These are phyloP conservation scores for Trichoderma virens DNA, from an alignment of 495 filamentous ascomycete species.

Conservation along the genomic window DNA sequence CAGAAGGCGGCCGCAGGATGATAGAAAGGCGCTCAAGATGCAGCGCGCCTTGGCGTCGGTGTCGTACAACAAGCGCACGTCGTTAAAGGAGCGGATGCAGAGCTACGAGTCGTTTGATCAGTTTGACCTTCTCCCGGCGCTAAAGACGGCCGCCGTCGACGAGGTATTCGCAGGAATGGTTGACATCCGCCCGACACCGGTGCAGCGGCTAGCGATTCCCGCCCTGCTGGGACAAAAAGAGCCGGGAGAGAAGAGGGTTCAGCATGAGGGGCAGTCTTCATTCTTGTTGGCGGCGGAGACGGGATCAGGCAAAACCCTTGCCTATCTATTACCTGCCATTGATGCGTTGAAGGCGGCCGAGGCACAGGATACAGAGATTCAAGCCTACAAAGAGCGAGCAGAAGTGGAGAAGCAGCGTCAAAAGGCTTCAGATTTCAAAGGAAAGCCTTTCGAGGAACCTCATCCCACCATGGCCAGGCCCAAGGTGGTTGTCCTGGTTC, in stretches of 20 bases:
- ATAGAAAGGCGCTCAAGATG: slow-evolving; percentile 87
- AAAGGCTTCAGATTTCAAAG: slow-evolving; percentile 37
- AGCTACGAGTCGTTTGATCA: slow-evolving; percentile 69
- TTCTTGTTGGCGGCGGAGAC: slow-evolving; percentile 93
- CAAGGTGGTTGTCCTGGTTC: slow-evolving; percentile 78
- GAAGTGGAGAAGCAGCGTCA: slow-evolving; percentile 41
- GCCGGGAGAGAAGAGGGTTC: slow-evolving; percentile 45
- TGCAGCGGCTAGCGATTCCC: slow-evolving; percentile 84
- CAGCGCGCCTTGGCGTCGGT: slow-evolving; percentile 67
- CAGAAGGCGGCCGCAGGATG: slow-evolving; percentile 28
- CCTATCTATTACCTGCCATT: slow-evolving; percentile 76
- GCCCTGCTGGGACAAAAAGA: slow-evolving; percentile 47
- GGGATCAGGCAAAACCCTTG: slow-evolving; percentile 91
- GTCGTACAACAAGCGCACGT: slow-evolving; percentile 60
- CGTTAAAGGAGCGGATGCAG: slow-evolving; percentile 61
- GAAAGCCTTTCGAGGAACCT: slow-evolving; percentile 52
- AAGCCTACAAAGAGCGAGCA: slow-evolving; percentile 41
- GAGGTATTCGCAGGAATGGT: slow-evolving; percentile 65
- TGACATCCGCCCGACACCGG: slow-evolving; percentile 71
- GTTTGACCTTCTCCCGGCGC: slow-evolving; percentile 61
- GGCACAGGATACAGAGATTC: slow-evolving; percentile 47
- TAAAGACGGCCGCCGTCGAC: slow-evolving; percentile 63
- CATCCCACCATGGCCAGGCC: slow-evolving; percentile 70
- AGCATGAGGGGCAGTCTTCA: neutral
- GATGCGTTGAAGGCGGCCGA: slow-evolving; percentile 79